A percentile compares a stretch with the other conserved stretches of the same genome.
These are phyloP conservation scores for Beta corolliflora DNA, from an alignment of 179 eudicot species.

Conservation along the genomic window DNA sequence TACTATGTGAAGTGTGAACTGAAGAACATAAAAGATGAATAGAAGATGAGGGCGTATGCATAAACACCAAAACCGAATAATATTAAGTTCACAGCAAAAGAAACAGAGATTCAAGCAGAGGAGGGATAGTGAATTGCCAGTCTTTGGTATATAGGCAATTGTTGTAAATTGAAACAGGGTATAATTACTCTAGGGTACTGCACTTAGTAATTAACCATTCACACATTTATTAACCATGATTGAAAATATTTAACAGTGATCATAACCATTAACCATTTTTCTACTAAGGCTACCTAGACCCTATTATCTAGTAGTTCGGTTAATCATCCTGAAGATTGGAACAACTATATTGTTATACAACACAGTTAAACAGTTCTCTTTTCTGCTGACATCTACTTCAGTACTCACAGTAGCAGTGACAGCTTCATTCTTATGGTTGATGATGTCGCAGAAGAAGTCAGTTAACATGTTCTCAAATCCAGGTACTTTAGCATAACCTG, in stretches of 20 bases:
- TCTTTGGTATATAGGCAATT: no score
- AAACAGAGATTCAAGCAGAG: no score
- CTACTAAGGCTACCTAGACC: neutral
- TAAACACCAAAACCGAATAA: no score
- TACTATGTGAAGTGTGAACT: no score
- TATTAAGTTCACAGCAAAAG: no score
- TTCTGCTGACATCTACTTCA: neutral
- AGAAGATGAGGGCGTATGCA: no score
- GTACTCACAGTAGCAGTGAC: neutral
- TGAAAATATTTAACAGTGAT: neutral
- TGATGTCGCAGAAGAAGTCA: conserved; percentile 53
- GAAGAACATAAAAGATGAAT: no score
- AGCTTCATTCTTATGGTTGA: conserved; percentile 12
- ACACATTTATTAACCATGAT: no score
- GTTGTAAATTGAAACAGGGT: no score
- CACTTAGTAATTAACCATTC: no score
- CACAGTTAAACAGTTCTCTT: neutral
- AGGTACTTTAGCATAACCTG: conserved; percentile 69
- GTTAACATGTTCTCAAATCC: conserved; percentile 52
- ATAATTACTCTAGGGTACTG: no score
- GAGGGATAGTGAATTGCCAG: no score
- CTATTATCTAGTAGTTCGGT: neutral
- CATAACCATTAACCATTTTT: neutral
- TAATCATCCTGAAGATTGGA: neutral
- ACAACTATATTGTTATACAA: neutral